phyloP scores from a whole-genome alignment of 1,139 yeast species.

The Nematodospora anomalae region DNA sequence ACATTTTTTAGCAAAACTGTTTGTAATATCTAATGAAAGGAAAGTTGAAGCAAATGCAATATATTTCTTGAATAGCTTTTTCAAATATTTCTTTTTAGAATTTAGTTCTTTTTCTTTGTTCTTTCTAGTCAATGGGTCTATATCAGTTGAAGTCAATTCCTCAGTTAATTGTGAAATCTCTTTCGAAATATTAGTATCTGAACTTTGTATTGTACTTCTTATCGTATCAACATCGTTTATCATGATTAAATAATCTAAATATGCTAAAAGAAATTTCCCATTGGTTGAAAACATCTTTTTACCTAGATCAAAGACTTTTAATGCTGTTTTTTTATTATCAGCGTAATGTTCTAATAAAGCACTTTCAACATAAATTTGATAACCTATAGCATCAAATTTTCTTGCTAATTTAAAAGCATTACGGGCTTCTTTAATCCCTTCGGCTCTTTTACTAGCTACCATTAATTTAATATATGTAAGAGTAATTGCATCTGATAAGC shows the following conservation, averaged over 20 bases:
- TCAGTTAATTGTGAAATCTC: constrained; percentile 30
- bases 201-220: constrained; percentile 73
- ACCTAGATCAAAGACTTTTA: constrained; percentile 79
- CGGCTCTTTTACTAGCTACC: constrained; percentile 61
- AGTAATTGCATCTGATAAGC: constrained; percentile 42
- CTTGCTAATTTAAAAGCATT: constrained; percentile 60
- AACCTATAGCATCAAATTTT: constrained; percentile 56
- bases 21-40: constrained; percentile 69
- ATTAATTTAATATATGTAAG: constrained; percentile 55
- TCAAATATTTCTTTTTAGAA: constrained; percentile 26
- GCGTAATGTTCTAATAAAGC: constrained; percentile 81
- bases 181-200: constrained; percentile 39
- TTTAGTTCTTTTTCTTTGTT: constrained; percentile 26
- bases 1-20: constrained; percentile 65
- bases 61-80: constrained; percentile 22
- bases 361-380: constrained; percentile 77
- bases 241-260: constrained; percentile 70
- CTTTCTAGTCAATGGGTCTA: constrained; percentile 23
- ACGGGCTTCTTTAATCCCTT: constrained; percentile 73
- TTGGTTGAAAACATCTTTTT: constrained; percentile 49
- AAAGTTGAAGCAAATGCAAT: constrained; percentile 40
- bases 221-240: constrained; percentile 80
- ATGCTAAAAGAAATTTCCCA: constrained; percentile 65
- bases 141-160: constrained; percentile 18
- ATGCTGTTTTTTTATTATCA: constrained; percentile 65